Conservation (phyloP, 106 monocot genomes). For the Allium cepa region DNA sequence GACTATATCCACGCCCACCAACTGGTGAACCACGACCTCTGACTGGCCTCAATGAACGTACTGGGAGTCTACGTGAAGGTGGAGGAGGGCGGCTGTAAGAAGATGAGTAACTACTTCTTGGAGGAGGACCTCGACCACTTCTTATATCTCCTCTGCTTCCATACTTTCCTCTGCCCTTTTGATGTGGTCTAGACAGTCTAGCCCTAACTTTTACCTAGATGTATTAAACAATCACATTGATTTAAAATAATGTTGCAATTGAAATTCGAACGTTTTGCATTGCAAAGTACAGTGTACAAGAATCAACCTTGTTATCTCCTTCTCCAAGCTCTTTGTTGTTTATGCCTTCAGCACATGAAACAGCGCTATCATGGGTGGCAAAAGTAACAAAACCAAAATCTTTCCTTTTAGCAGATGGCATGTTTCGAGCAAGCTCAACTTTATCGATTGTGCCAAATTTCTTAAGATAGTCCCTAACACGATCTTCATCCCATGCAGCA, state of each 20-base stretch:
- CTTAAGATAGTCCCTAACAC: constrained; percentile 60
- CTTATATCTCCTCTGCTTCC: constrained; percentile 47
- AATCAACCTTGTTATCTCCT: constrained; percentile 76
- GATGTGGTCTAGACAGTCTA: constrained; percentile 78
- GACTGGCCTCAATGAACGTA: constrained; percentile 15
- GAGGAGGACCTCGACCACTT: constrained; percentile 14
- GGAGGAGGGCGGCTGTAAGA: constrained; percentile 37
- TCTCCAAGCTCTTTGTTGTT: constrained; percentile 81
- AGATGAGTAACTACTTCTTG: constrained; percentile 8
- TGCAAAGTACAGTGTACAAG: too few relatives aligned
- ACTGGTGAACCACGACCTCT: constrained; percentile 11
- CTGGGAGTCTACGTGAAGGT: constrained; percentile 16
- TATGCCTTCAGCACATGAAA: constrained; percentile 77
- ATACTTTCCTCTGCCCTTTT: constrained; percentile 56
- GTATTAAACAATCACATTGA: too few relatives aligned
- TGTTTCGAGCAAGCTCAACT: constrained; percentile 90
- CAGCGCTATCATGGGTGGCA: constrained; percentile 80
- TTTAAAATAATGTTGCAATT: too few relatives aligned
- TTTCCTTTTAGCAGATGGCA: constrained; percentile 88
- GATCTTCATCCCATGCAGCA: constrained; percentile 91
- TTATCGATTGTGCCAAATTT: constrained; percentile 86
- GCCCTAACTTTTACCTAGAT: constrained; percentile 82
- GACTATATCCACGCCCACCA: constrained; percentile 29
- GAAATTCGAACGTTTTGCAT: too few relatives aligned
- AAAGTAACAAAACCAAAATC: constrained; percentile 99